Conservation (phyloP, 441 rosid species). For the Daphne laureola region DNA sequence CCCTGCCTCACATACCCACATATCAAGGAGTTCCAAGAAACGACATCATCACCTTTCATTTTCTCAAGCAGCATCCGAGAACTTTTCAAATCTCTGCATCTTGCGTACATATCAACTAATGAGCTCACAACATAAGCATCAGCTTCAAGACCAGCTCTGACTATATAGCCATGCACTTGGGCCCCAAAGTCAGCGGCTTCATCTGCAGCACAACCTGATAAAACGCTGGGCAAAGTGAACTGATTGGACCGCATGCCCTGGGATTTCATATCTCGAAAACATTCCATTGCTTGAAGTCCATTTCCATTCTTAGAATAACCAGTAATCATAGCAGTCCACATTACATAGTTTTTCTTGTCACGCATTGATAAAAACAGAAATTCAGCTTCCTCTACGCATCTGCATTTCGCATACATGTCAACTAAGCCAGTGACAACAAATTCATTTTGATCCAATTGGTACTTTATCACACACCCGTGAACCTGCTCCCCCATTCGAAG, state of each 20-base stretch:
- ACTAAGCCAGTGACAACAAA: constrained; percentile 71
- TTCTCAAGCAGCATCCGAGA: constrained; percentile 41
- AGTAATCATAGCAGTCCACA: constrained; percentile 86
- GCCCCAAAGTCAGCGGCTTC: constrained; percentile 44
- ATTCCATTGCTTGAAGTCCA: constrained; percentile 48
- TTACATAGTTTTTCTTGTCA: constrained; percentile 43
- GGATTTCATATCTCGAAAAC: constrained; percentile 48
- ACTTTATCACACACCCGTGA: constrained; percentile 58
- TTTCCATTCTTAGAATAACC: constrained; percentile 61
- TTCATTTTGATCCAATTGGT: constrained; percentile 38
- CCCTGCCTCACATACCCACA: constrained; percentile 70
- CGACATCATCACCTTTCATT: constrained; percentile 49
- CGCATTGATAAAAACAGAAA: constrained; percentile 37
- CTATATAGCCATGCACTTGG: constrained; percentile 65
- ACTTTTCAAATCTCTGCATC: constrained; percentile 52
- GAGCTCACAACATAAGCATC: constrained; percentile 71
- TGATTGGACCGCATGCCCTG: constrained; percentile 59
- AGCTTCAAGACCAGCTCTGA: constrained; percentile 54
- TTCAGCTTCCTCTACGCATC: constrained; percentile 62
- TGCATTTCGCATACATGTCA: constrained; percentile 73
- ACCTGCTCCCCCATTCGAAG: constrained; percentile 56
- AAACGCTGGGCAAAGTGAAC: constrained; percentile 68
- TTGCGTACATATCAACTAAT: constrained; percentile 77
- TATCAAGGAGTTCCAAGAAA: constrained; percentile 83
- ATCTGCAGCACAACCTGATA: constrained; percentile 59